phyloP scores from a whole-genome alignment of 2,329 filamentous ascomycete species.

The Colletotrichum australisinense region DNA sequence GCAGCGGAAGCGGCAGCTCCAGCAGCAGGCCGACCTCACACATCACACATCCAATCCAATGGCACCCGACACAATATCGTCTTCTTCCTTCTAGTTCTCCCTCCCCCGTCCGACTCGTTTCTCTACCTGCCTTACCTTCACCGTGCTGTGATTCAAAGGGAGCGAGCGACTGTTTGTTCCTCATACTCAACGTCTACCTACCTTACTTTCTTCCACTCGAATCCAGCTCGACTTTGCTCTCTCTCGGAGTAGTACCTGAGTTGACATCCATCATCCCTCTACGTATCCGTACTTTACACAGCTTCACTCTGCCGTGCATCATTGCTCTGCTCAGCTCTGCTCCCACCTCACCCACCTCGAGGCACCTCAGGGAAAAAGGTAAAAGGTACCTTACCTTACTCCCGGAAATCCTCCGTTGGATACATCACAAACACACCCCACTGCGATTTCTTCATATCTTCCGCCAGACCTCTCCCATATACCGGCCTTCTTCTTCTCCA shows the following conservation, averaged over 20 bases:
- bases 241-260: background rate
- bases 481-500: no score
- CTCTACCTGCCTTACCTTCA: background rate
- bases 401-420: background rate
- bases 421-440: background rate
- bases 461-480: background rate
- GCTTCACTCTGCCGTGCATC: background rate
- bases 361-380: background rate
- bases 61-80: background rate
- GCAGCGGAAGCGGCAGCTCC: background rate
- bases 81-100: background rate
- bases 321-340: background rate
- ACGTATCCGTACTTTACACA: background rate
- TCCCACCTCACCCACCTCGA: background rate
- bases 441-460: background rate
- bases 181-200: background rate
- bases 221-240: background rate
- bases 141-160: background rate
- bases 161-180: background rate
- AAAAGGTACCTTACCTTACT: background rate
- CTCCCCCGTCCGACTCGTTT: slow-evolving; percentile 10
- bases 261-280: background rate
- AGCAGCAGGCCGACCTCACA: background rate
- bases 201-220: slow-evolving; percentile 10
- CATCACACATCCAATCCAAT: slow-evolving; percentile 1